Base-by-base conservation (phyloP, 805 yeast genomes). In the Clavispora asparagi region DNA sequence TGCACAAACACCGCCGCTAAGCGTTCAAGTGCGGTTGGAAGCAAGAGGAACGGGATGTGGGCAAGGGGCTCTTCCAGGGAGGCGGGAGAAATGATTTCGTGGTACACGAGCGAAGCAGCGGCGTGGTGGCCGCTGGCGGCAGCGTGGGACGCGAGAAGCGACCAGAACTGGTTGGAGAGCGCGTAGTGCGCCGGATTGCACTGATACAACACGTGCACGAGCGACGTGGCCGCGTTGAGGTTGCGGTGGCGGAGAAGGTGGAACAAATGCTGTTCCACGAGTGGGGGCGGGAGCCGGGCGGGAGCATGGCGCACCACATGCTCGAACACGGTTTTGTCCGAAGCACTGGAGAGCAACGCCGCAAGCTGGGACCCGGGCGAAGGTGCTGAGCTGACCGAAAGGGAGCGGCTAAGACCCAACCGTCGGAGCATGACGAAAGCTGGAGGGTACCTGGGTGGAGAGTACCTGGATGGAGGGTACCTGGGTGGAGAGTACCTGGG, bases 101-200 rank as follows among this genome's bases (percentile, higher is more conserved):
- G 73, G 48, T 62, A 71, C 1, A 68, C 56, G 39, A 69, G 45
- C 6, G 57, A 53, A 1, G 72, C 70, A 0, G 74, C 68, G 5
- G 55, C 46, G 43, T 62, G 59, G 49, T 67, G 57, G 10, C 56
- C 48, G 13, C 19, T 31, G 12, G 60, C 60, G 32, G 64, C 53
- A 0, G 64, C 64, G 27, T 60, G 42, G 9, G 62, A 48, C 0
- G 64, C 39, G 32, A 59, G 63, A 3, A 48, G 39, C 1, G 70
- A 59, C 76, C 76, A 71, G 25, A 64, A 31, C 46, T 70, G 68
- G 48, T 65, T 60, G 19, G 69, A 59, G 25, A 67, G 47, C 11
- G 29, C 43, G 41, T 59, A 57, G 11, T 49, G 41, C 8, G 39
- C 28, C 2, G 31, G 30, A 5, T 52, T 46, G 3, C 51, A 43